phyloP scores from a whole-genome alignment of 345 rosid genomes.

The Salix udensis region DNA sequence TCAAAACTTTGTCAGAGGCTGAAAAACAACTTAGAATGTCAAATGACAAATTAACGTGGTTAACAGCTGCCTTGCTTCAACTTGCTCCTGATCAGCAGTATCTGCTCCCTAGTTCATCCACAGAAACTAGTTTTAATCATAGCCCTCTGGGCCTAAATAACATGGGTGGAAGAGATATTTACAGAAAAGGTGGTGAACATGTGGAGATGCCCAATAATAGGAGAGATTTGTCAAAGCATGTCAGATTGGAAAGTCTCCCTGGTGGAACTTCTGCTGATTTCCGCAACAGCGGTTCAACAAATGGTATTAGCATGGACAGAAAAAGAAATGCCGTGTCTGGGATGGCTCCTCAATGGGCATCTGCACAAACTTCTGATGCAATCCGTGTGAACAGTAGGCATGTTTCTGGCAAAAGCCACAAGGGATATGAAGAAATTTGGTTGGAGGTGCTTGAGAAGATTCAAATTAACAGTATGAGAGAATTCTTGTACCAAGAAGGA shows the following conservation, averaged over 20 bases:
- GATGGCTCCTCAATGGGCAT: slow-evolving; percentile 33
- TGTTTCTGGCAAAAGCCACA: slow-evolving; percentile 34
- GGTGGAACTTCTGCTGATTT: slow-evolving; percentile 30
- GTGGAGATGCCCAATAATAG: slow-evolving; percentile 24
- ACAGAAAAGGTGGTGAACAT: slow-evolving; percentile 35
- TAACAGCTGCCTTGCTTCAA: slow-evolving; percentile 94
- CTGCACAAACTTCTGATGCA: slow-evolving; percentile 21
- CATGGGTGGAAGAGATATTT: slow-evolving; percentile 36
- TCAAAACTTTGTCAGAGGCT: slow-evolving; percentile 91
- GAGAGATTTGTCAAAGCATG: slow-evolving; percentile 36
- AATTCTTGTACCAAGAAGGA: slow-evolving; percentile 80
- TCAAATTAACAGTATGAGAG: slow-evolving; percentile 46
- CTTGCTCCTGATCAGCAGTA: slow-evolving; percentile 98
- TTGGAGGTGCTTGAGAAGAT: slow-evolving; percentile 64
- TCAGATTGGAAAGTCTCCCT: slow-evolving; percentile 33
- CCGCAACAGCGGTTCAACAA: slow-evolving; percentile 17
- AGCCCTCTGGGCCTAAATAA: slow-evolving; percentile 39
- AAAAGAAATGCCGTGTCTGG: slow-evolving; percentile 34
- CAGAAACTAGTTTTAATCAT: slow-evolving; percentile 59
- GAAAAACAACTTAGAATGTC: slow-evolving; percentile 93
- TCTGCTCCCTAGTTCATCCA: slow-evolving; percentile 55
- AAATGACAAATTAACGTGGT: slow-evolving; percentile 89
- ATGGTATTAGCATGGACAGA: slow-evolving; percentile 33
- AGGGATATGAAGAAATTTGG: slow-evolving; percentile 79
- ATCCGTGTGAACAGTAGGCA: slow-evolving; percentile 22